Conservation (phyloP, 805 yeast genomes). For the Ogataea sp. region DNA sequence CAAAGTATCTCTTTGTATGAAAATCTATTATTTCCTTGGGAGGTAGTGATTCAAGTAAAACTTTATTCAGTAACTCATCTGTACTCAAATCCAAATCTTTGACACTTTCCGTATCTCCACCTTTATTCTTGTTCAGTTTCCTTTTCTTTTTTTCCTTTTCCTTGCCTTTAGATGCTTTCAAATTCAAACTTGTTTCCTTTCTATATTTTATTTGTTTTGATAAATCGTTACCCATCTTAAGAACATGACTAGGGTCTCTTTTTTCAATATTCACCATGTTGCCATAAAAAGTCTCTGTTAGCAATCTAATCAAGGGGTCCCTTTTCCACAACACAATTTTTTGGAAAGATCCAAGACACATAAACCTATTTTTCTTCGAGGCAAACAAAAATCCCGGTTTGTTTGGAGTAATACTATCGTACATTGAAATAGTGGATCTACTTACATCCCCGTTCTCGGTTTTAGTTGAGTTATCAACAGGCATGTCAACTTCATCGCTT, state of each 20-base stretch:
- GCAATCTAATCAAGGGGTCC: constrained; percentile 10
- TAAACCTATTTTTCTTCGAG: constrained; percentile 12
- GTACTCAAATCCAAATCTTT: neutral
- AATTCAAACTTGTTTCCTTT: constrained; percentile 1
- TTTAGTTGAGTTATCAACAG: no score
- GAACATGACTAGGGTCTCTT: neutral
- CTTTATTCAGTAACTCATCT: constrained; percentile 1
- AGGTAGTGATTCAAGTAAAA: constrained; percentile 16
- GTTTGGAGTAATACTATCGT: neutral
- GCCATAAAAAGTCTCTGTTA: constrained; percentile 7
- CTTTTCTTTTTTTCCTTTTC: neutral
- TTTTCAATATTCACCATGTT: neutral
- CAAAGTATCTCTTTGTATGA: constrained; percentile 32
- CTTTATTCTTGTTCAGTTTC: neutral
- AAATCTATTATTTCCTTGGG: constrained; percentile 25
- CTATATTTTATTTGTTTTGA: constrained; percentile 7
- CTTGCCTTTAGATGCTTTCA: neutral
- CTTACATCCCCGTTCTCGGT: neutral
- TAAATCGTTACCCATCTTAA: neutral
- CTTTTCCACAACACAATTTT: constrained; percentile 7
- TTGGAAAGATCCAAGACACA: constrained; percentile 11
- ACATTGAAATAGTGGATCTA: neutral
- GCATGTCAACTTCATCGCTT: no score
- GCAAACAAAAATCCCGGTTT: constrained; percentile 6
- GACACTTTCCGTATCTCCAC: neutral